These are phyloP conservation scores for Sorghum bicolor DNA, from an alignment of 176 grass and related monocot species.

Conservation along the genomic window DNA sequence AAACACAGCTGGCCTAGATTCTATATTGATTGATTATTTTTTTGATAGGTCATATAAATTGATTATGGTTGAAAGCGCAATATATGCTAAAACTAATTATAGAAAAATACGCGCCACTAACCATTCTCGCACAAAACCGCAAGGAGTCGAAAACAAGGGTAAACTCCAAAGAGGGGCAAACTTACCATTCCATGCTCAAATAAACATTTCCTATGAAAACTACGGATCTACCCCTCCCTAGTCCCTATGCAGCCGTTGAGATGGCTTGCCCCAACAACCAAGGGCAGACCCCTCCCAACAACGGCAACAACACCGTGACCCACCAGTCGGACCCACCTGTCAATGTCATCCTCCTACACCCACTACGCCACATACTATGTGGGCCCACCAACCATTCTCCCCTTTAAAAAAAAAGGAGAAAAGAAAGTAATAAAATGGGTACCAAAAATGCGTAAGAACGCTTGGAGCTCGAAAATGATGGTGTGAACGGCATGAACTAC, in stretches of 20 bases:
- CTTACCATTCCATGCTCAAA: neutral
- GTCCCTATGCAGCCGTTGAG: too few relatives aligned
- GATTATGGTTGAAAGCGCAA: neutral
- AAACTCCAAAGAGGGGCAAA: neutral
- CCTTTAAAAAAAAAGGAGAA: too few relatives aligned
- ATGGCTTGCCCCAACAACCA: too few relatives aligned
- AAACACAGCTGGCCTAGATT: accelerated
- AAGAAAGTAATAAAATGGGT: too few relatives aligned
- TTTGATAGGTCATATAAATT: too few relatives aligned
- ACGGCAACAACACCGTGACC: constrained; percentile 13
- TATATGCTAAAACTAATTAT: neutral
- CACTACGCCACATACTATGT: constrained; percentile 10
- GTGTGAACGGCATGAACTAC: neutral
- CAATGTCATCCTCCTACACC: constrained; percentile 22
- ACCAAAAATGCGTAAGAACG: too few relatives aligned
- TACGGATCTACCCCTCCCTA: neutral
- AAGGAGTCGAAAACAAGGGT: neutral
- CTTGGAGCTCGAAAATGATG: too few relatives aligned
- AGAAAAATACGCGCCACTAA: neutral
- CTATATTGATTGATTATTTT: neutral
- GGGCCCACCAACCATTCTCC: neutral
- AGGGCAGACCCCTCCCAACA: neutral
- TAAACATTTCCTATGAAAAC: neutral
- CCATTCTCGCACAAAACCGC: neutral
- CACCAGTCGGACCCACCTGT: constrained; percentile 27